These are phyloP conservation scores for Gossypium davidsonii DNA, from an alignment of 441 rosid genomes.

Conservation along the genomic window DNA sequence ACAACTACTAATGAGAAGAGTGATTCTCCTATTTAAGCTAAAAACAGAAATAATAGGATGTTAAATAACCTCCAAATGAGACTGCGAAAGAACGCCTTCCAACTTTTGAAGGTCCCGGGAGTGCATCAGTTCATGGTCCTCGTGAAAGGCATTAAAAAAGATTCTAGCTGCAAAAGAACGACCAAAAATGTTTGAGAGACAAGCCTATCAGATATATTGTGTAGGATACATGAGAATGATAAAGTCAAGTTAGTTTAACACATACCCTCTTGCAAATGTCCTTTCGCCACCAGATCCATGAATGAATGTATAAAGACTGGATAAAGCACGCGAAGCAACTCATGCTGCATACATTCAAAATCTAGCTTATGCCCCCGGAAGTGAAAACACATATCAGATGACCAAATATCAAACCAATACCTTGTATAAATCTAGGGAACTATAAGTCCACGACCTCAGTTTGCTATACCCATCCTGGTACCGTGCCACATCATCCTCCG, in stretches of 20 bases:
- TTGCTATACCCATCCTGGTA: slow-evolving; percentile 76
- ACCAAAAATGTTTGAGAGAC: slow-evolving; percentile 12
- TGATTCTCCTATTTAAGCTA: background rate
- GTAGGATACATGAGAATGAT: slow-evolving; percentile 1
- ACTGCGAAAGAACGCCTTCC: slow-evolving; percentile 88
- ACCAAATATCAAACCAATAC: slow-evolving; percentile 27
- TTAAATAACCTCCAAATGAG: slow-evolving; percentile 74
- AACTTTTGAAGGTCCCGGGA: slow-evolving; percentile 84
- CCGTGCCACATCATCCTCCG: slow-evolving; percentile 60
- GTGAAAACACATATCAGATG: background rate
- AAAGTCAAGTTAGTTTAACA: background rate
- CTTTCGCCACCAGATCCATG: slow-evolving; percentile 86
- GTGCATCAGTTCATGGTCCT: slow-evolving; percentile 85
- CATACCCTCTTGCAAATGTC: slow-evolving; percentile 79
- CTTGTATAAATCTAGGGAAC: slow-evolving; percentile 87
- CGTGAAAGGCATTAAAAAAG: slow-evolving; percentile 73
- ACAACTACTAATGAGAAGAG: background rate
- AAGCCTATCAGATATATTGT: background rate
- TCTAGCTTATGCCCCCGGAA: slow-evolving; percentile 6
- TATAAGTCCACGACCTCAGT: slow-evolving; percentile 79
- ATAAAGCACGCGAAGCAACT: slow-evolving; percentile 89
- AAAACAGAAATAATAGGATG: background rate
- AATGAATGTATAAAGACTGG: slow-evolving; percentile 90
- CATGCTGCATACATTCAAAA: slow-evolving; percentile 57
- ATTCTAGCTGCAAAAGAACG: slow-evolving; percentile 52